Base-by-base conservation (phyloP, 805 yeast genomes). In the Saturnispora besseyi region DNA sequence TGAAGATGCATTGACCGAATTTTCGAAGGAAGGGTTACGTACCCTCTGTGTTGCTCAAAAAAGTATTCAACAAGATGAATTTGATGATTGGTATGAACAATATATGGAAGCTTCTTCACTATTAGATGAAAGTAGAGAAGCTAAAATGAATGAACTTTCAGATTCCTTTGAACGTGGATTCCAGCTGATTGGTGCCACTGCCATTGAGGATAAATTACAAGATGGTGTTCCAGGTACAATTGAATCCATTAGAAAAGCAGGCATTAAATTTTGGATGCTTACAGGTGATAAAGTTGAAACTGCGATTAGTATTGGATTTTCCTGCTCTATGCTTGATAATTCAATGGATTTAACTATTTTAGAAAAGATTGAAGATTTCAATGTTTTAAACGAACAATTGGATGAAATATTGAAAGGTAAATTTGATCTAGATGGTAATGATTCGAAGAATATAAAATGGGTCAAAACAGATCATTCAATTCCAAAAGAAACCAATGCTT, bases 241-340 rank as follows among this genome's bases (percentile, higher is more conserved):
- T 57, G 76, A 82, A 13, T 62, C 79, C 38, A 70, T 85, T 46
- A 78, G 81, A 5, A 69, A 74, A 44, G 91, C 90, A 0, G 93
- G 93, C 45, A 81, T 85, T 58, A 85, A 85, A 63, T 69, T 85
- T 45, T 85, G 93, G 93, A 90, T 85, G 48, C 71, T 85, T 30
- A 85, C 93, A 9, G 93, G 93, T 55, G 93, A 85, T 65, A 79
- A 82, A 62, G 79, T 85, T 46, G 93, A 85, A 65, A 85, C 93
- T 9, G 93, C 93, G 3, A 85, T 85, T 62, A 82, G 84, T 62
- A 85, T 85, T 64, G 93, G 91, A 1, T 85, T 82, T 60, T 80
- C 87, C 13, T 85, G 91, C 66, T 83, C 84, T 54, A 70, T 85
- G 57, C 69, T 85, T 46, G 79, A 78, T 45, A 79, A 74, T 49